Conservation (phyloP, 192 early-diverging fungal species). For the Linnemannia elongata region DNA sequence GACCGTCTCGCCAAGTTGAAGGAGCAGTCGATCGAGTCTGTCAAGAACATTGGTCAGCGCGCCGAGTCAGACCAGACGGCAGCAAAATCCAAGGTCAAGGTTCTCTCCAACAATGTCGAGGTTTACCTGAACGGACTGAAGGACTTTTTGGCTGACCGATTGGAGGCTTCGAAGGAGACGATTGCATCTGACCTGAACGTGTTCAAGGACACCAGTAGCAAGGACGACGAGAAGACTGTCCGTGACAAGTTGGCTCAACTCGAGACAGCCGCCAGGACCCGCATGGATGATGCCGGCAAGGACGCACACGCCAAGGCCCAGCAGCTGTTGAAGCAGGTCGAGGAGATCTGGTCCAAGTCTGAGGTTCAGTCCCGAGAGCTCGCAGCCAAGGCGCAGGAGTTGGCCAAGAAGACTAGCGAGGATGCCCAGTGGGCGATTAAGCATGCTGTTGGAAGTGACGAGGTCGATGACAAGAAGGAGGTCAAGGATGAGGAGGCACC, state of each 20-base stretch:
- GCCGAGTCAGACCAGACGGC: conserved; percentile 18
- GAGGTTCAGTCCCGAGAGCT: conserved; percentile 27
- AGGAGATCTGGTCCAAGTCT: conserved; percentile 38
- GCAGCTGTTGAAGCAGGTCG: conserved; percentile 39
- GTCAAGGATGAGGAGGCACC: background rate
- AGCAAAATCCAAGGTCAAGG: conserved; percentile 33
- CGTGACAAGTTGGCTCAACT: conserved; percentile 25
- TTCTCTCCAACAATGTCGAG: conserved; percentile 39
- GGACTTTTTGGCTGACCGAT: conserved; percentile 37
- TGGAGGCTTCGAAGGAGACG: conserved; percentile 46
- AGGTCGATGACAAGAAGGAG: background rate
- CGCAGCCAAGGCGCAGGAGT: conserved; percentile 9
- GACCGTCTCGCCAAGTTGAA: conserved; percentile 20
- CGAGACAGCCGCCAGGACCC: conserved; percentile 20
- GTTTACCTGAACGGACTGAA: conserved; percentile 34
- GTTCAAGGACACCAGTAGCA: conserved; percentile 41
- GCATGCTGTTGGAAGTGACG: background rate
- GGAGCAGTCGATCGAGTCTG: conserved; percentile 19
- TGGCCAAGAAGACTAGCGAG: conserved; percentile 15
- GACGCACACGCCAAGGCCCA: conserved; percentile 29
- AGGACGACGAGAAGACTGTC: conserved; percentile 33
- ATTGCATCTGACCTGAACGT: conserved; percentile 32
- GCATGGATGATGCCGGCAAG: conserved; percentile 16
- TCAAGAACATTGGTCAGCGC: conserved; percentile 35
- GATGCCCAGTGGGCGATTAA: conserved; percentile 14